Conservation (phyloP, 495 filamentous ascomycete genomes). For the Xylaria longipes region DNA sequence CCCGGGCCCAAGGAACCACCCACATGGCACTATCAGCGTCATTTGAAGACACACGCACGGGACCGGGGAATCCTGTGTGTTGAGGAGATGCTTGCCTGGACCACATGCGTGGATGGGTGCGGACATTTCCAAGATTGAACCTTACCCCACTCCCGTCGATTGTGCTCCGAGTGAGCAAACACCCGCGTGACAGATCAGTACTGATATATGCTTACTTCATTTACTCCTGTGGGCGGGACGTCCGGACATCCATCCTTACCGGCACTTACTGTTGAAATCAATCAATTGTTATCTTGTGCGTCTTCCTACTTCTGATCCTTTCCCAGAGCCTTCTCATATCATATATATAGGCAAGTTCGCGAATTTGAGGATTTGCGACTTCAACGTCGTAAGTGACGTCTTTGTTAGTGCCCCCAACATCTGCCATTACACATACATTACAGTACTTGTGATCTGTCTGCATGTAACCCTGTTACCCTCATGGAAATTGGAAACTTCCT, state of each 20-base stretch:
- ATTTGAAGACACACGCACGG: constrained; percentile 7
- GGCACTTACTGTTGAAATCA: background rate
- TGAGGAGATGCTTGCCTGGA: background rate
- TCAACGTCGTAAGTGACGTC: background rate
- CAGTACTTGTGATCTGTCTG: background rate
- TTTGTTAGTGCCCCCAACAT: background rate
- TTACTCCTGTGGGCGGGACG: background rate
- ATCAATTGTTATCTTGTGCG: background rate
- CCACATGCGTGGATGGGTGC: background rate
- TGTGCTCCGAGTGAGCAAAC: constrained; percentile 7
- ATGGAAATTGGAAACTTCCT: background rate
- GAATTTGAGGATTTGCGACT: background rate
- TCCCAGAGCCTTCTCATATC: background rate
- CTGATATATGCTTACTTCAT: background rate
- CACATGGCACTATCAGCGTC: background rate
- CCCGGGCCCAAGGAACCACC: background rate
- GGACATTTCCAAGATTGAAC: background rate
- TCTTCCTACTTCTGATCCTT: background rate
- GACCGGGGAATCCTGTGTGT: background rate
- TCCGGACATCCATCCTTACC: background rate
- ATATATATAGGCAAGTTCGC: background rate
- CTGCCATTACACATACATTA: constrained; percentile 8
- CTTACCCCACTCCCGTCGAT: constrained; percentile 4
- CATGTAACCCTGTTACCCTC: background rate
- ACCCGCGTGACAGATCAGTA: background rate